Evolutionary conservation across 1,284 basidiomycete species (phyloP), one percentile per base, ranked within the genome.

Genomic region (Inonotus hispidus): DNA sequence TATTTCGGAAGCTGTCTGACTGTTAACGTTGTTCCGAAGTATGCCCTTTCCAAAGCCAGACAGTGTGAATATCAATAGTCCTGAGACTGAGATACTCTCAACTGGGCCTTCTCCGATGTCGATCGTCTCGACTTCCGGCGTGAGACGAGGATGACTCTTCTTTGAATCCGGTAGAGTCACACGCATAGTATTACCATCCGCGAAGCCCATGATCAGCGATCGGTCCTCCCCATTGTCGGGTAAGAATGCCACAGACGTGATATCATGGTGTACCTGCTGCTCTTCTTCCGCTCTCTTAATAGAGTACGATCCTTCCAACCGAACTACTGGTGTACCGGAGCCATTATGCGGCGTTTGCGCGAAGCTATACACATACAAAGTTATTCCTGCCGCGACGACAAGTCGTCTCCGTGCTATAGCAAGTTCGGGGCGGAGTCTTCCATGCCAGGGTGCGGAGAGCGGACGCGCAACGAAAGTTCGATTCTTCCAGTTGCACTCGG

Each of bases 391-490:
- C 7, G 82, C 86, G 37, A 90, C 79, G 47, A 90, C 67, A 0
- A 91, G 73, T 11, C 83, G 75, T 21, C 81, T 81, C 10, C 72
- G 62, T 57, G 78, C 87, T 63, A 84, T 77, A 14, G 84, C 81
- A n/a, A 91, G 69, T 7, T 77, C 66, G 6, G 89, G 84, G 59
- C 82, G 83, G 5, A 80, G 72, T 67, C 81, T 87, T 41, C 75
- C 77, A 10, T 67, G 47, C 89, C 89, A 90, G 16, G 82, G 78
- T 38, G 74, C 75, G n/a, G 83, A 81, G 14, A 91, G 75, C 1
- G 88, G 88, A 2, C 86, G 81, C 2, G 88, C 87, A 39, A 87
- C 72, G 64, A 89, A 88, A 55, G 73, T 67, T 50, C 71, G 69
- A 14, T 67, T 68, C 1, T 73, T 65, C 89, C 89, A 92, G 16